These are phyloP conservation scores for Trametes gibbosa DNA, from an alignment of 768 basidiomycete genomes.

Conservation along the genomic window DNA sequence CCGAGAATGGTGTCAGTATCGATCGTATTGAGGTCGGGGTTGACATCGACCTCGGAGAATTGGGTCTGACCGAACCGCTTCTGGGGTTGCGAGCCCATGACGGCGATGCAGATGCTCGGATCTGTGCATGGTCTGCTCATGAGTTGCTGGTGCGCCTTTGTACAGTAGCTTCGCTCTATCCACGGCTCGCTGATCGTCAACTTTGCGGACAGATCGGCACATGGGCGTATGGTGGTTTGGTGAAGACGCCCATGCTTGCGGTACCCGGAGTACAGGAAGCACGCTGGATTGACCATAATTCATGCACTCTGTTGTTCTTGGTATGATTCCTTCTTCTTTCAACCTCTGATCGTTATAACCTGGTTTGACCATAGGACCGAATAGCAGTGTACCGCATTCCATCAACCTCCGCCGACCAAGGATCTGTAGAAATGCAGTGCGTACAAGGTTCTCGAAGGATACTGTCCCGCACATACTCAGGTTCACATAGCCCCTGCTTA, in stretches of 20 bases:
- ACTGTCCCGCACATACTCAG: not conserved
- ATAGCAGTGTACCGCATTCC: slow-evolving; percentile 12
- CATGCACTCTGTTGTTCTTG: slow-evolving; percentile 17
- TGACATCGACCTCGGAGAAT: slow-evolving; percentile 33
- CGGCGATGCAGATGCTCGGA: slow-evolving; percentile 39
- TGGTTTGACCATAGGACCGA: slow-evolving; percentile 20
- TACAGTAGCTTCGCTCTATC: not conserved
- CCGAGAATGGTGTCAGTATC: slow-evolving; percentile 17
- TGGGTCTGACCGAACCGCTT: slow-evolving; percentile 29
- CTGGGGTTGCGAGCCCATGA: slow-evolving; percentile 24
- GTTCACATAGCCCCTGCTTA: slow-evolving; percentile 12
- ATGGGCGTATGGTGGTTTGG: not conserved
- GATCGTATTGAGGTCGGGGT: slow-evolving; percentile 35
- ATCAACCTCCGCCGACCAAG: slow-evolving; percentile 4
- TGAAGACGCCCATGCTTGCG: not conserved
- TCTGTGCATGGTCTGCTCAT: slow-evolving; percentile 20
- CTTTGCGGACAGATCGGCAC: not conserved
- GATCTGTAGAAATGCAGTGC: not conserved
- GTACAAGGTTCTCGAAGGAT: not conserved
- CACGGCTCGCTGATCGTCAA: not conserved
- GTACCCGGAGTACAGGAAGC: slow-evolving; percentile 13
- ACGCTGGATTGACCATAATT: slow-evolving; percentile 17
- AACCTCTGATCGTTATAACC: not conserved
- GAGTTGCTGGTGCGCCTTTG: slow-evolving; percentile 18
- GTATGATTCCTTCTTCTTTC: slow-evolving; percentile 11